Evolutionary conservation across 495 filamentous ascomycete genomes (phyloP), one percentile per base, ranked within the genome.

Genomic region (Aspergillus wentii): DNA sequence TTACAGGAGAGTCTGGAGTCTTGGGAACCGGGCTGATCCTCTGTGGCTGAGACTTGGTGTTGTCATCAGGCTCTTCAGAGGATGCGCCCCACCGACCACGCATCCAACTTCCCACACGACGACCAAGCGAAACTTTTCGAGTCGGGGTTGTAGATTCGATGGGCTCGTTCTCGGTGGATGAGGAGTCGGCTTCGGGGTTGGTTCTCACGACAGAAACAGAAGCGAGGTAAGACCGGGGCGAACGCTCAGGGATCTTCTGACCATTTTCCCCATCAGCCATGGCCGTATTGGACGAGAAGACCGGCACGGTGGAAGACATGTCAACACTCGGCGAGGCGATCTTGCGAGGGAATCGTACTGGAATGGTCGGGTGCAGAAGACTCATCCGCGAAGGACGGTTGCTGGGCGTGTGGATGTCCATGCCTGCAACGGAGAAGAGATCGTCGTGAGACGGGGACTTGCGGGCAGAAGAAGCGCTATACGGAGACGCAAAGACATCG

Each of bases 91-190:
- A 80, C 21, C 66, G 61, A 7, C 75, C 72, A 7, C 71, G 61
- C 3, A 79, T 66, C 75, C 75, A 80, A 16, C 74, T 73, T 6
- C 75, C 74, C 25, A 76, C 46, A 14, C 69, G 69, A 23, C 64
- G 67, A 16, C 62, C 50, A 3, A 75, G 41, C 3, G 61, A 65
- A 4, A 61, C 33, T 23, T 61, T 43, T 32, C 65, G 50, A 1
- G 27, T 43, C 5, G 48, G 44, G 0, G 50, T 52, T 6, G 56
- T 50, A 20, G 56, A 56, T 7, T 38, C 43, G 6, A 50, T 56
- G 23, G 51, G 49, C 38, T 49, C 53, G 38, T 51, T 58, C 13
- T 57, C 52, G 14, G 46, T 33, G 1, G 59, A 60, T 5, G 48
- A 31, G 14, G n/a, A n/a, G n/a, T 55, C 53, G 9, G 46, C 40